These are phyloP conservation scores for Arachnomyces sp. DNA, from an alignment of 2,329 filamentous ascomycete genomes.

Conservation along the genomic window DNA sequence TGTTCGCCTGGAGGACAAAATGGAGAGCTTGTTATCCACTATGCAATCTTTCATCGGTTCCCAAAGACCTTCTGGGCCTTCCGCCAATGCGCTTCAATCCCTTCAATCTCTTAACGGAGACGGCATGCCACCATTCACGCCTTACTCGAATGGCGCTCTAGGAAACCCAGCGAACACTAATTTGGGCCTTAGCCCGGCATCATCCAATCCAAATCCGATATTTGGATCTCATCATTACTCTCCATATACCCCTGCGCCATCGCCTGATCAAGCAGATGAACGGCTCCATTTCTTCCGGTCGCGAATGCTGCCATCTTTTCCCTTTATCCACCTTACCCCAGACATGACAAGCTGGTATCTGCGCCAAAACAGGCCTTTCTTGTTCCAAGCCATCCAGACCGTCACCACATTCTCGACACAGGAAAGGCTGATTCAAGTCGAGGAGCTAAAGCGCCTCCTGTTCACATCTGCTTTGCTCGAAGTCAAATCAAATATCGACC, in stretches of 20 bases:
- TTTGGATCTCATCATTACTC: too few relatives aligned
- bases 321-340: slow-evolving; percentile 26
- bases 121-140: slow-evolving; percentile 3
- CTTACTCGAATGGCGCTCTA: not conserved
- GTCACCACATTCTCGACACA: slow-evolving; percentile 25
- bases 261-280: slow-evolving; percentile 13
- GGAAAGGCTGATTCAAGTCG: slow-evolving; percentile 18
- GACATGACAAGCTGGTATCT: slow-evolving; percentile 23
- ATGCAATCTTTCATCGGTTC: slow-evolving; percentile 19
- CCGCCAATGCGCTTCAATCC: slow-evolving; percentile 5
- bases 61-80: not conserved
- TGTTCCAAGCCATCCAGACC: slow-evolving; percentile 30
- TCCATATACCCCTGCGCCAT: slow-evolving; percentile 4
- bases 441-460: slow-evolving; percentile 25
- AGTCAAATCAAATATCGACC: slow-evolving; percentile 26
- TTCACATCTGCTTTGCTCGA: slow-evolving; percentile 22
- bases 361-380: slow-evolving; percentile 23
- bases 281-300: slow-evolving; percentile 22
- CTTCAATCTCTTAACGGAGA: slow-evolving; percentile 7
- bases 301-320: slow-evolving; percentile 28
- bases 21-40: slow-evolving; percentile 25
- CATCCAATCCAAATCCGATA: not conserved
- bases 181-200: slow-evolving; percentile 1
- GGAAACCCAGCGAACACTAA: slow-evolving; percentile 6
- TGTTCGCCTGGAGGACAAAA: slow-evolving; percentile 27